Base-by-base conservation (phyloP, 768 basidiomycete genomes). In the Lentinula sp. region DNA sequence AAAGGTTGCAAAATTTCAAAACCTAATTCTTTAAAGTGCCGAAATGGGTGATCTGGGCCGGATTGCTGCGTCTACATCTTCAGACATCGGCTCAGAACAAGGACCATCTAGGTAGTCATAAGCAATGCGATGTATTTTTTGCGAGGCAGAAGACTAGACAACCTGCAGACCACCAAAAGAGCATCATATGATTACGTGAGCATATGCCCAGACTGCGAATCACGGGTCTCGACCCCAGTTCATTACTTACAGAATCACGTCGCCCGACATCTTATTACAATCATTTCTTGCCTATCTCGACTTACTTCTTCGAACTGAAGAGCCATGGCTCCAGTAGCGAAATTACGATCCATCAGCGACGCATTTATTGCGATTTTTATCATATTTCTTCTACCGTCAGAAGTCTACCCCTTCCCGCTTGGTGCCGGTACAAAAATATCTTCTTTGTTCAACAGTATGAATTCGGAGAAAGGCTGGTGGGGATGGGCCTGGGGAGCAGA, bases 401-500 rank as follows among this genome's bases (percentile, higher is more conserved):
- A 48, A 36, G 46, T 35, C 15, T 37, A 59, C 35, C 9, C 57
- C 32, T 56, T 56, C 32, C 55, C 23, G 28, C 35, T 59, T 15
- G 33, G 37, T 64, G 68, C 10, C 33, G 18, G 57, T n/a, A 16
- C 45, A 9, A 49, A 36, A 59, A 56, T 56, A 13, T 45, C 55
- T 12, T 59, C 57, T 35, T 18, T 62, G 36, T 71, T 82, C 43
- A 69, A 62, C 36, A 42, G 55, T 28, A 65, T 72, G 33, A 80
- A 80, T 57, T 80, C 85, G 0, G 85, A 87, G 57, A 79, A 76
- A 23, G 77, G 74, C 46, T 85, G 85, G 74, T 85, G 83, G 84
- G 80, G 79, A 6, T 87, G 85, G 85, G 81, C 85, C 0, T 86
- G 85, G 85, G 85, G 85, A 8, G 79, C 83, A 0, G 85, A 87